These are phyloP conservation scores for Colletotrichum noveboracense DNA, from an alignment of 2,329 filamentous ascomycete genomes.

Conservation along the genomic window DNA sequence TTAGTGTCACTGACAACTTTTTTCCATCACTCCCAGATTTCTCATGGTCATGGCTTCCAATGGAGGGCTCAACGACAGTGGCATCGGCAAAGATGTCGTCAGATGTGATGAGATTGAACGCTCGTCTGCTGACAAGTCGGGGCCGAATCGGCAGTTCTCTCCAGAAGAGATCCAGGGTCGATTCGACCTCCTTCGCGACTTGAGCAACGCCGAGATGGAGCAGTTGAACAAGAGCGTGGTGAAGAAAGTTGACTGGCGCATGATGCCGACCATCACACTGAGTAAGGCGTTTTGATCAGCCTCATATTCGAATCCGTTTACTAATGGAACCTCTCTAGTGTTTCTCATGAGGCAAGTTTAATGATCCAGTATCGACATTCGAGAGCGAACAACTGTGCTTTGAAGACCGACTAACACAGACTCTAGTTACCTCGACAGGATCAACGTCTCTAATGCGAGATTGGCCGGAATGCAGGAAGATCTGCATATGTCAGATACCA, in stretches of 20 bases:
- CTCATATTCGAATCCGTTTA: too few species aligned
- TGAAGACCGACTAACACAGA: background rate
- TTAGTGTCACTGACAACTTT: too few species aligned
- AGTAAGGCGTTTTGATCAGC: background rate
- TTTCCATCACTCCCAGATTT: background rate
- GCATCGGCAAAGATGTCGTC: background rate
- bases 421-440: constrained; percentile 52
- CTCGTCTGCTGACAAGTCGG: background rate
- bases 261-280: constrained; percentile 32
- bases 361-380: accelerated
- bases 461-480: constrained; percentile 38
- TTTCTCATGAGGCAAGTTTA: constrained; percentile 30
- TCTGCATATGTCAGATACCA: constrained; percentile 34
- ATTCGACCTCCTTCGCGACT: constrained; percentile 26
- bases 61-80: background rate
- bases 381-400: accelerated
- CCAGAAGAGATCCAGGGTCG: constrained; percentile 26
- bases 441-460: constrained; percentile 51
- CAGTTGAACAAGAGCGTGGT: constrained; percentile 30
- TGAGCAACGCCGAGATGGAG: constrained; percentile 27
- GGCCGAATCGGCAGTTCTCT: background rate
- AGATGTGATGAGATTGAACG: constrained; percentile 7
- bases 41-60: background rate
- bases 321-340: background rate
- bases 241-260: constrained; percentile 34